These are phyloP conservation scores for Tolypocladium sp. DNA, from an alignment of 2,329 filamentous ascomycete species.

Conservation along the genomic window DNA sequence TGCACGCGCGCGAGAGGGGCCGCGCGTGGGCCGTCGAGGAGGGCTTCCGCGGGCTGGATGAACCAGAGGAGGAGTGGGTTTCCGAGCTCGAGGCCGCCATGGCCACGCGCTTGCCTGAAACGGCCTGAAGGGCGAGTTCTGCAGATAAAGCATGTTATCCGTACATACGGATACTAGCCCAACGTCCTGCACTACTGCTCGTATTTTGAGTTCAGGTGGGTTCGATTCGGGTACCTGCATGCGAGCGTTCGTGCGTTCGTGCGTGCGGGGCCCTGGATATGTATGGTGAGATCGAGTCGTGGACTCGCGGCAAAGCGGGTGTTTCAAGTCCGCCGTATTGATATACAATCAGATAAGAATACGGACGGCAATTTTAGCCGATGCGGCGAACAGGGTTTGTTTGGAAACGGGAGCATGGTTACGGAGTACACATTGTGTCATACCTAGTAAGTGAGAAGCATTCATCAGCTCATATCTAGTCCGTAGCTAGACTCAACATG, in stretches of 20 bases:
- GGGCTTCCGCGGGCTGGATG: constrained; percentile 67
- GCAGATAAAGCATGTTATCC: background rate
- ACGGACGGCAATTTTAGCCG: background rate
- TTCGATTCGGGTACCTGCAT: background rate
- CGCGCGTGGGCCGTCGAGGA: constrained; percentile 80
- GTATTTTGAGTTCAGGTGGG: background rate
- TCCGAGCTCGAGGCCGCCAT: background rate
- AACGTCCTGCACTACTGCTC: background rate
- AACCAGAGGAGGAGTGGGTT: constrained; percentile 14
- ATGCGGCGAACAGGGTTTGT: background rate
- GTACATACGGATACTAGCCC: background rate
- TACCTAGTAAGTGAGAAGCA: background rate
- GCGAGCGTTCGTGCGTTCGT: background rate
- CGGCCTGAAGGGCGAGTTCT: background rate
- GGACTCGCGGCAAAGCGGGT: background rate
- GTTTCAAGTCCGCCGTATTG: background rate
- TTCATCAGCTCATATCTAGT: background rate
- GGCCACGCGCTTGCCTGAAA: background rate
- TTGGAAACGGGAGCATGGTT: background rate
- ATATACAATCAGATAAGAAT: background rate
- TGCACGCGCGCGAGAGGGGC: constrained; percentile 48
- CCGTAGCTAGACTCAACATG: background rate
- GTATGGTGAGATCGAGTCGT: background rate
- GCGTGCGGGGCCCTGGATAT: background rate
- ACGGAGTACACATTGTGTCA: background rate